Percentiles rank a stretch among this genome's conserved stretches.
These are phyloP conservation scores for Penicillium macrosclerotiorum DNA, from an alignment of 495 filamentous ascomycete genomes.

Conservation along the genomic window DNA sequence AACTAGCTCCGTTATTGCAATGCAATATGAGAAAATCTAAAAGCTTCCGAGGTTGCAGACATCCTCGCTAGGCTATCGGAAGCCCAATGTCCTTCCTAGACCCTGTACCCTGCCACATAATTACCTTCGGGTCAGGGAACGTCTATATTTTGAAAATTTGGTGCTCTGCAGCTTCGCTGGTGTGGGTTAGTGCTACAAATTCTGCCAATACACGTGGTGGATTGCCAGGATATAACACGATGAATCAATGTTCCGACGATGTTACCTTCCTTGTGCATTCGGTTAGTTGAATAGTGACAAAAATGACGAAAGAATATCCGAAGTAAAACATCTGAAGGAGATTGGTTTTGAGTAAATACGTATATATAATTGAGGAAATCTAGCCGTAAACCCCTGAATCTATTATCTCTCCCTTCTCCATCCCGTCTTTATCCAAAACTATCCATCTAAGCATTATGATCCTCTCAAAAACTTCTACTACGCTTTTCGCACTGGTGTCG, in stretches of 20 bases:
- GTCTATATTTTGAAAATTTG: not conserved
- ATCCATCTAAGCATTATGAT: not conserved
- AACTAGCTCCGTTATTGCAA: not conserved
- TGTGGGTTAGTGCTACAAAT: constrained; percentile 1
- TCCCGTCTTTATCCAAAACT: not conserved
- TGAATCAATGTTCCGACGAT: constrained; percentile 3
- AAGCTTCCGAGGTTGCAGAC: not conserved
- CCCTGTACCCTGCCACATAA: not conserved
- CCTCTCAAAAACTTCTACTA: constrained; percentile 5
- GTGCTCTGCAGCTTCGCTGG: not conserved
- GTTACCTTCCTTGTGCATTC: constrained; percentile 5
- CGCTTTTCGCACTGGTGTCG: constrained; percentile 4
- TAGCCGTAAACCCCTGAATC: not conserved
- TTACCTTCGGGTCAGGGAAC: not conserved
- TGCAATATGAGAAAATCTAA: not conserved
- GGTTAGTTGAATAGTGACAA: not conserved
- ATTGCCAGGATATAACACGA: constrained; percentile 6
- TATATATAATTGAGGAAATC: not conserved
- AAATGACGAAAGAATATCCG: not conserved
- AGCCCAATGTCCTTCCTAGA: not conserved
- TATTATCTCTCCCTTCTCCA: not conserved
- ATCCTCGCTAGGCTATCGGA: not conserved
- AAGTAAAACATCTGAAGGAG: not conserved
- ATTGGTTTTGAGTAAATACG: not conserved
- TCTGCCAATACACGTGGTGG: constrained; percentile 7